Evolutionary conservation across 805 yeast species (phyloP).

Genomic region (Wickerhamiella sorbophila): DNA sequence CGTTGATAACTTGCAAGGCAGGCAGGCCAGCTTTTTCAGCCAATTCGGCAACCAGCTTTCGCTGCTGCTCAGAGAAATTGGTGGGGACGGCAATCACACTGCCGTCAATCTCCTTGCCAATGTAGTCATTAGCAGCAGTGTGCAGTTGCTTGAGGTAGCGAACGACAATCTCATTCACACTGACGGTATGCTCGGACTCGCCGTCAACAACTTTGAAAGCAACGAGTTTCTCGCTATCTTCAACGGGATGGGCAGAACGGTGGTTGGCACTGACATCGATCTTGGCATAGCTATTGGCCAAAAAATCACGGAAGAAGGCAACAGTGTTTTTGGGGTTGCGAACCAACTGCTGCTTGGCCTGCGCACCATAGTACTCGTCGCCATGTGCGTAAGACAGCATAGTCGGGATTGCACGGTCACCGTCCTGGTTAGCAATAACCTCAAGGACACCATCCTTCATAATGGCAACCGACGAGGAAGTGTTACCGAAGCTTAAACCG

Average conservation of each 20-base stretch:
- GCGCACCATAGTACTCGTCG: conserved; percentile 95
- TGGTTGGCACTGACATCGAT: conserved; percentile 52
- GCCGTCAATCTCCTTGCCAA: conserved; percentile 67
- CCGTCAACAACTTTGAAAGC: conserved; percentile 37
- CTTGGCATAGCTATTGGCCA: conserved; percentile 60
- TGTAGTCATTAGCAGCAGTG: conserved; percentile 82
- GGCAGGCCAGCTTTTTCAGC: conserved; percentile 60
- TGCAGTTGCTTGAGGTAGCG: conserved; percentile 76
- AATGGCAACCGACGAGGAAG: conserved; percentile 83
- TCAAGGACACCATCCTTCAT: conserved; percentile 80
- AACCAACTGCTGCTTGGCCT: conserved; percentile 81
- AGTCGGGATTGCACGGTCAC: conserved; percentile 94
- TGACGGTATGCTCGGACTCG: conserved; percentile 31
- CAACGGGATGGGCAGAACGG: conserved; percentile 52
- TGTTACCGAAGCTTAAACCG: conserved; percentile 94
- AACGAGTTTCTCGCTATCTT: conserved; percentile 42
- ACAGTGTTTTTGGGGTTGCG: conserved; percentile 83
- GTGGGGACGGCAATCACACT: conserved; percentile 87
- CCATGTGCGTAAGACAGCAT: conserved; percentile 80
- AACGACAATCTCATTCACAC: conserved; percentile 64
- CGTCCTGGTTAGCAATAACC: conserved; percentile 97
- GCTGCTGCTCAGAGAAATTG: conserved; percentile 64
- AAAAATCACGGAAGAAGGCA: conserved; percentile 81
- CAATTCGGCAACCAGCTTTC: conserved; percentile 43
- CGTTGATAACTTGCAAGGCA: conserved; percentile 77